Base-by-base conservation (phyloP, 202 grass and related monocot species). In the Elaeis oleifera region DNA sequence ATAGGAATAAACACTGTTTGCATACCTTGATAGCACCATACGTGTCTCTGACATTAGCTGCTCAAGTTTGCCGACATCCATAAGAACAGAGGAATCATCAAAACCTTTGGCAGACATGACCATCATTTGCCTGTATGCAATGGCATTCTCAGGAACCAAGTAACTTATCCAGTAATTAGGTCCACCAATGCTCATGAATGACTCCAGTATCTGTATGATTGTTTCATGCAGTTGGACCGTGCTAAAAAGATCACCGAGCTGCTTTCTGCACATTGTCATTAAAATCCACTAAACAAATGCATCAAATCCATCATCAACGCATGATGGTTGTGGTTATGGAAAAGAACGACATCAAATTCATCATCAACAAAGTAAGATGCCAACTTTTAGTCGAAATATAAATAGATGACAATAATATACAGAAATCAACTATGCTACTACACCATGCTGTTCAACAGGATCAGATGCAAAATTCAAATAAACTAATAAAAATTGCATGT, bases 1-100 rank as follows among this genome's bases (percentile, higher is more conserved):
- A 13, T 44, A 59, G 0, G 1, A 67, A 63, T 63, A 29, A 16
- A 55, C 14, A 39, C 31, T 28, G 11, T 49, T 31, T 18, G 25
- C 64, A 64, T 92, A 99, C 94, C 94, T 99, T 65, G 85, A 85
- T 71, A 99, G 71, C 62, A 89, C 85, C 62, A 77, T 71, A 53
- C 80, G 79, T 68, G 88, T 99, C 81, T 99, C 85, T 23, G 83
- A 73, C 76, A 99, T 82, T 56, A 99, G 70, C 64, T 99, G 94
- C 28, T 89, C 83, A 19, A 99, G 94, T 68, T 94, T 99, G 82
- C 77, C 72, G 65, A 77, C 77, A 75, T 94, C 94, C 60, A 89
- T 86, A 50, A 89, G 67, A 66, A 84, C 52, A 58, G 88, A 79
- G 21, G 80, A 80, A 52, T 90, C 80, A 60, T 99, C 85, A 63